Base-by-base conservation (phyloP, 345 rosid genomes). In the Citrus inodora region DNA sequence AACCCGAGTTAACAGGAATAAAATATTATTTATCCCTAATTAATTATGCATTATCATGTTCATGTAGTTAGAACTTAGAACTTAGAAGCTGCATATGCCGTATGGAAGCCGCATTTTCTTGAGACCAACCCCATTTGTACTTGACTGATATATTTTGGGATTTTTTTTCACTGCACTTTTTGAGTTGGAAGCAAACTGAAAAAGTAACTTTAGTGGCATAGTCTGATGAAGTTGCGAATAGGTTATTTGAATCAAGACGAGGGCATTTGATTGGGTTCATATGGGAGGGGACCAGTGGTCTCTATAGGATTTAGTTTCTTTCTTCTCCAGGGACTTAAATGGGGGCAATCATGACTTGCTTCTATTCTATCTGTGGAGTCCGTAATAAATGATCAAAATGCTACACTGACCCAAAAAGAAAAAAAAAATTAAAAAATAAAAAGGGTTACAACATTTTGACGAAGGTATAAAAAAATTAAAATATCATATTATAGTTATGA, bases 51-150 rank as follows among this genome's bases (percentile, higher is more conserved):
- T 13, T 13, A 46, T 46, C 51, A 48, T 61, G 71, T 70, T 60
- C 69, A 46, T 71, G 6, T 30, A 79, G 46, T 67, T 62, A 28
- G 28, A 38, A 61, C 51, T 13, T 13, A 3, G 51, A 3, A 46
- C 51, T 46, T 62, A 35, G 35, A 25, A 58, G 74, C 80, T 82
- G 76, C 76, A 74, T 83, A 33, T 38, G 89, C 80, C 78, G 67
- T 82, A 42, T 32, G 89, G 80, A 25, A 80, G 93, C 93, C 89
- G 93, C 90, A 89, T 79, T 89, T 87, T 89, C 91, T 92, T 87
- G 93, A 89, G 94, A 89, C 92, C 78, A 84, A 73, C 83, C 85
- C 88, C 88, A 63, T 10, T 73, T 76, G 86, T 65, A 83, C 85
- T 82, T 82, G 67, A 70, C 60, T 62, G 17, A 2, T 51, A 27